Evolutionary conservation across 164 flowering plant species (phyloP).

Genomic region (Cinnamomum micranthum): DNA sequence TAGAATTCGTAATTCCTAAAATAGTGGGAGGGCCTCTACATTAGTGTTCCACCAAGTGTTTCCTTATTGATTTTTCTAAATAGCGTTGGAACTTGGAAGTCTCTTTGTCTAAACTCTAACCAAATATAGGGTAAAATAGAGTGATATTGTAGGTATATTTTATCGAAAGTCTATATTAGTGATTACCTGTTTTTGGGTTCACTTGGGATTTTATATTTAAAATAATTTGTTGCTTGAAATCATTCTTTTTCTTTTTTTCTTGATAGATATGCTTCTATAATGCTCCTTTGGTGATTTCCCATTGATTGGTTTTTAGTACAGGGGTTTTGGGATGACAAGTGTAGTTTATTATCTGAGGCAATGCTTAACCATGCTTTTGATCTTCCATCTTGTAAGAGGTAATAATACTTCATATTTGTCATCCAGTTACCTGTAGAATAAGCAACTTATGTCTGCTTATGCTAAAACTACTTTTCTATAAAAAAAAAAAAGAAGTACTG

Average conservation of each 20-base stretch:
- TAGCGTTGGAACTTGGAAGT: too few species aligned
- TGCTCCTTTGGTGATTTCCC: neutral
- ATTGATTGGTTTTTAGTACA: slow-evolving; percentile 15
- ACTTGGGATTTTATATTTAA: neutral
- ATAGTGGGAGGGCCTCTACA: too few species aligned
- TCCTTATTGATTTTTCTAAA: too few species aligned
- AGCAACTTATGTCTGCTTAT: neutral
- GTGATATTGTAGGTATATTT: neutral
- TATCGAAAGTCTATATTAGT: neutral
- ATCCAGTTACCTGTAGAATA: neutral
- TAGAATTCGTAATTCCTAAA: too few species aligned
- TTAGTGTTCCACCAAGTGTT: too few species aligned
- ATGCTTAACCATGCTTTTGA: slow-evolving; percentile 42
- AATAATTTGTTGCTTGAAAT: neutral
- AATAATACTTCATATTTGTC: neutral
- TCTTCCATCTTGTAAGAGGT: slow-evolving; percentile 49
- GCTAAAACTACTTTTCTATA: too few species aligned
- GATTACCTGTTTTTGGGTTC: neutral
- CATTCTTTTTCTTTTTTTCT: neutral
- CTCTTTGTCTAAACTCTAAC: too few species aligned
- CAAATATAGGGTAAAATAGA: neutral
- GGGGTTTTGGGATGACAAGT: slow-evolving; percentile 28
- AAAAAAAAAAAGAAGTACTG: neutral
- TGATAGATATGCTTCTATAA: neutral
- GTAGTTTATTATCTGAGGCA: slow-evolving; percentile 27